These are phyloP conservation scores for Trapa bicornis DNA, from an alignment of 345 rosid genomes.

Conservation along the genomic window DNA sequence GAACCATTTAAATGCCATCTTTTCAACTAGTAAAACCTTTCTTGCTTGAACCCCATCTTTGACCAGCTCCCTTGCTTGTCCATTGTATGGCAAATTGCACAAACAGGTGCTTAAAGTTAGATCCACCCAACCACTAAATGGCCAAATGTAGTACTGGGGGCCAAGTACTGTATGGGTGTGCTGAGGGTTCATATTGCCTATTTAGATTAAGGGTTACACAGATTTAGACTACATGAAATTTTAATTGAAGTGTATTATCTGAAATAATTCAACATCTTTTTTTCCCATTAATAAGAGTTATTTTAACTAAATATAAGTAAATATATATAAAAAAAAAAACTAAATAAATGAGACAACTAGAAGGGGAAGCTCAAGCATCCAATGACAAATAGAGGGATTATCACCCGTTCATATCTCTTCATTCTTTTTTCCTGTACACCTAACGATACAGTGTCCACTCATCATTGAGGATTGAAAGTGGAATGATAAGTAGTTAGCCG, in stretches of 20 bases:
- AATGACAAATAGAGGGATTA: neutral
- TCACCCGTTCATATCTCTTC: neutral
- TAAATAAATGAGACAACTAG: neutral
- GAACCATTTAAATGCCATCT: constrained; percentile 13
- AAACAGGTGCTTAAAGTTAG: constrained; percentile 20
- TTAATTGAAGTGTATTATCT: no score
- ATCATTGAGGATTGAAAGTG: constrained; percentile 1
- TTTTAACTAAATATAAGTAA: no score
- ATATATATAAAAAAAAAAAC: no score
- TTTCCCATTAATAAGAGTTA: no score
- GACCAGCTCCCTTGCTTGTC: constrained; percentile 26
- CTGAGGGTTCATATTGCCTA: constrained; percentile 19
- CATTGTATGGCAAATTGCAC: constrained; percentile 25
- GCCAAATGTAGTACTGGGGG: neutral
- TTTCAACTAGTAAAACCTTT: constrained; percentile 6
- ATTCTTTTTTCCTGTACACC: neutral
- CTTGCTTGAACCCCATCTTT: constrained; percentile 26
- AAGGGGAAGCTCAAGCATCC: constrained; percentile 69
- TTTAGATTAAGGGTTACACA: constrained; percentile 28
- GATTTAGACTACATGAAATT: no score
- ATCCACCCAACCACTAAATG: neutral
- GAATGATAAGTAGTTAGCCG: neutral
- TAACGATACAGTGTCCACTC: neutral
- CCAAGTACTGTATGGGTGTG: neutral
- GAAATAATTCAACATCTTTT: no score